These are phyloP conservation scores for Fomitopsis pinicola DNA, from an alignment of 1,284 basidiomycete species.

Conservation along the genomic window DNA sequence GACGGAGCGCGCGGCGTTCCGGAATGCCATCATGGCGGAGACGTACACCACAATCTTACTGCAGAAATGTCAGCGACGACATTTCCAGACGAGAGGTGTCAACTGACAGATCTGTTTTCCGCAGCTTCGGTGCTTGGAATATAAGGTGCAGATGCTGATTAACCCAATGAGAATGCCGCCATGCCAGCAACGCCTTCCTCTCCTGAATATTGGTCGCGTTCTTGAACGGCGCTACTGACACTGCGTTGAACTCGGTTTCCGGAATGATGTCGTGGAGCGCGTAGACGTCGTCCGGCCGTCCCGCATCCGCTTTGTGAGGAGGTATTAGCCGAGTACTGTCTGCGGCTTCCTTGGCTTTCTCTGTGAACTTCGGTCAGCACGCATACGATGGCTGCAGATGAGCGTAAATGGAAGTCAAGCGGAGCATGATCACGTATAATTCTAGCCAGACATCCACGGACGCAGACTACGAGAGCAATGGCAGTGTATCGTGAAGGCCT, in stretches of 20 bases:
- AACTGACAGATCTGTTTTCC: constrained; percentile 50
- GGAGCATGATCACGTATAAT: background rate
- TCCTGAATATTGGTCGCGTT: constrained; percentile 45
- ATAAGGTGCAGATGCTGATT: constrained; percentile 50
- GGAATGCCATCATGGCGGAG: constrained; percentile 71
- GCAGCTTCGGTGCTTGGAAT: constrained; percentile 41
- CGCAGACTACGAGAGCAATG: background rate
- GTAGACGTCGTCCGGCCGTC: constrained; percentile 71
- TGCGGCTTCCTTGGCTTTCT: constrained; percentile 58
- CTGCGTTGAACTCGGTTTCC: constrained; percentile 68
- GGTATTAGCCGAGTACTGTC: constrained; percentile 74
- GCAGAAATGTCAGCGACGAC: background rate
- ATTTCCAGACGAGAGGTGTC: too few species aligned
- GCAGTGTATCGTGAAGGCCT: too few species aligned
- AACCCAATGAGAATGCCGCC: constrained; percentile 63
- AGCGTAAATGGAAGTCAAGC: background rate
- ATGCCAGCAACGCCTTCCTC: constrained; percentile 56
- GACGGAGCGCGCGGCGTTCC: constrained; percentile 39
- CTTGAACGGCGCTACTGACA: constrained; percentile 52
- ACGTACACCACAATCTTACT: constrained; percentile 81
- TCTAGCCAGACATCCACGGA: background rate
- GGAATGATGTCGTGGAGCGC: constrained; percentile 73
- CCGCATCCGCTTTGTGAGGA: constrained; percentile 60
- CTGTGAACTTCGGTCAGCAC: constrained; percentile 28
- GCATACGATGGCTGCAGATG: background rate